These are phyloP conservation scores for Dictyostelium discoideum DNA, from an alignment of 78 protist species.

Conservation along the genomic window dicty_2.7 NC_007088.5:756501-757000, in stretches of 20 bases:
- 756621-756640: background rate
- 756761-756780: background rate
- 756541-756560: background rate
- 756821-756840: background rate
- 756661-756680: background rate
- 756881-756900: slow-evolving; percentile 79
- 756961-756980: slow-evolving; percentile 92
- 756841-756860: slow-evolving; percentile 71
- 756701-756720: background rate
- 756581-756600: background rate
- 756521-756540: background rate
- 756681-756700: background rate
- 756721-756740: background rate
- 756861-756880: slow-evolving; percentile 83
- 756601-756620: background rate
- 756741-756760: slow-evolving; percentile 1
- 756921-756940: slow-evolving; percentile 80
- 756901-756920: slow-evolving; percentile 55
- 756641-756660: background rate
- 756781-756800: background rate
- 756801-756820: slow-evolving; percentile 10
- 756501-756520: background rate
- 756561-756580: background rate
- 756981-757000: slow-evolving; percentile 95
- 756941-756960: slow-evolving; percentile 79